Percentiles rank a stretch among this genome's conserved stretches.
Conservation (phyloP, 1,139 yeast species). For the Kodamaea arcana region DNA sequence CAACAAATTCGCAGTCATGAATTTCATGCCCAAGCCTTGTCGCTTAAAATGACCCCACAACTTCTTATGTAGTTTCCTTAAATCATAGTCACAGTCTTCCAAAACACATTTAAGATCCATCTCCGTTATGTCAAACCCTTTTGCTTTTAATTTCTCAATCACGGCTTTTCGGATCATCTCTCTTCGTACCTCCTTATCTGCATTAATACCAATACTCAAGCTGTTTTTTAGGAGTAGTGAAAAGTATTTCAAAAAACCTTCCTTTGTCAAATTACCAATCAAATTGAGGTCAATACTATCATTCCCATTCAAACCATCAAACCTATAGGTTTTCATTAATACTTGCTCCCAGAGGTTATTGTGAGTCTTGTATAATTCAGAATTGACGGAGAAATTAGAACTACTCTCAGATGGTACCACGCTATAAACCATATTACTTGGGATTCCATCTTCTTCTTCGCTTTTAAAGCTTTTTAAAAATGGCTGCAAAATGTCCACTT, state of each 20-base stretch:
- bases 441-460: constrained; percentile 9
- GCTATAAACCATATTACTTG: constrained; percentile 20
- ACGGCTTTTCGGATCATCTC: not conserved
- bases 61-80: constrained; percentile 28
- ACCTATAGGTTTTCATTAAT: constrained; percentile 34
- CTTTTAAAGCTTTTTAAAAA: constrained; percentile 26
- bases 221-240: constrained; percentile 29
- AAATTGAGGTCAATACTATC: constrained; percentile 30
- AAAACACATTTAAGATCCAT: constrained; percentile 33
- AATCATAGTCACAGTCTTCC: constrained; percentile 29
- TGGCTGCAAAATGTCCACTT: constrained; percentile 25
- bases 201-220: constrained; percentile 28
- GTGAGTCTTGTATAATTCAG: constrained; percentile 35
- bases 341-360: constrained; percentile 48
- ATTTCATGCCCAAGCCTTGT: constrained; percentile 27
- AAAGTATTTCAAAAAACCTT: constrained; percentile 30
- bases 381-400: constrained; percentile 20
- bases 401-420: constrained; percentile 22
- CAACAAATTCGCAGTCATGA: constrained; percentile 1
- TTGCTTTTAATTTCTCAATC: constrained; percentile 22
- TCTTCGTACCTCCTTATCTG: constrained; percentile 25
- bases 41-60: constrained; percentile 32
- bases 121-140: constrained; percentile 39
- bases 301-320: constrained; percentile 27
- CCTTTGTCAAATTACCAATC: constrained; percentile 21